phyloP scores from a whole-genome alignment of 345 rosid genomes.

The Aethionema arabicum region DNA sequence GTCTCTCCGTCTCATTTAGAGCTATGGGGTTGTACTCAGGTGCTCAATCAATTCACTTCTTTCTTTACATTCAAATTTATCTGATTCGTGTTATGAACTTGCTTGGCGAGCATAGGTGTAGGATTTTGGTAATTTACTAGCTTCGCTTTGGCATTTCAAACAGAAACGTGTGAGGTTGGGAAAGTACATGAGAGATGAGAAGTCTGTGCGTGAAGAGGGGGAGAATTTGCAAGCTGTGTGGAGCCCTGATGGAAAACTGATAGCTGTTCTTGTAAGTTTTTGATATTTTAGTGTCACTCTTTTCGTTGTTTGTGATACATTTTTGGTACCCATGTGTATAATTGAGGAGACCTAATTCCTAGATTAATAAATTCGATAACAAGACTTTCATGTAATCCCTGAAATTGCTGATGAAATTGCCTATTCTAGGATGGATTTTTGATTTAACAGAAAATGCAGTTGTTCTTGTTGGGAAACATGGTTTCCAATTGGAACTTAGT shows the following conservation, averaged over 20 bases:
- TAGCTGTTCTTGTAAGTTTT: conserved; percentile 78
- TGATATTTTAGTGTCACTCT: not conserved
- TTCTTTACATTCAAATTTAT: conserved; percentile 22
- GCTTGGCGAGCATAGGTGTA: conserved; percentile 5
- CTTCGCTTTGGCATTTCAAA: not conserved
- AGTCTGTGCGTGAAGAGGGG: conserved; percentile 74
- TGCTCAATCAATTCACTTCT: conserved; percentile 16
- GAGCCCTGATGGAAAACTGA: conserved; percentile 85
- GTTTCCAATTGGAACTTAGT: too few species aligned
- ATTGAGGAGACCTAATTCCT: not conserved
- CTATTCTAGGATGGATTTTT: not conserved
- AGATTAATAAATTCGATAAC: too few species aligned
- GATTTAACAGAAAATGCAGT: not conserved
- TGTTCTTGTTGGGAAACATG: too few species aligned
- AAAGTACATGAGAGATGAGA: conserved; percentile 75
- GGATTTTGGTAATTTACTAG: conserved; percentile 3
- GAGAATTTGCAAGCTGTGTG: conserved; percentile 86
- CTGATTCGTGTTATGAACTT: conserved; percentile 6
- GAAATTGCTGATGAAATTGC: not conserved
- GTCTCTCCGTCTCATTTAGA: conserved; percentile 84
- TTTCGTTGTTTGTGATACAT: not conserved
- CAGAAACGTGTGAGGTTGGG: conserved; percentile 93
- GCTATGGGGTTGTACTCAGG: conserved; percentile 89
- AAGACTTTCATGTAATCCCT: too few species aligned
- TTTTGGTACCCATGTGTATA: not conserved